Evolutionary conservation across 192 early-diverging fungal species (phyloP).

Genomic region (Mortierella hygrophila): DNA sequence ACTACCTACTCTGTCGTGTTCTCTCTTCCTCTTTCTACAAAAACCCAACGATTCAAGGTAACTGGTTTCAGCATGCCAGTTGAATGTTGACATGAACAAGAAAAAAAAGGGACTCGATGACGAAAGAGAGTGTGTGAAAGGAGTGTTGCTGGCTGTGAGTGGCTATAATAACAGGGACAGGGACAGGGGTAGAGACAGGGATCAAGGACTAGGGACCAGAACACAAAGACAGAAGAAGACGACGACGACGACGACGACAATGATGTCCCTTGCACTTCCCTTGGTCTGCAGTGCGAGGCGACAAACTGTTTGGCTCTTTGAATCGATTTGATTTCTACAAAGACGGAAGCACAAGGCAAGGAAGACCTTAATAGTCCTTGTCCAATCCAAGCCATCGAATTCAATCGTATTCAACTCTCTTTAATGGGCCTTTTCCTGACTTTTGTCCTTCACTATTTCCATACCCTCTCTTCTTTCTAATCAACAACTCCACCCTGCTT

Average conservation of each 20-base stretch:
- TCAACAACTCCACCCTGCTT: neutral
- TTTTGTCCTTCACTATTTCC: slow-evolving; percentile 2
- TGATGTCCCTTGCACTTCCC: too few relatives aligned
- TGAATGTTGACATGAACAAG: too few relatives aligned
- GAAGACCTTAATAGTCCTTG: neutral
- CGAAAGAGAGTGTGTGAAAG: too few relatives aligned
- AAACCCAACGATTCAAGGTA: too few relatives aligned
- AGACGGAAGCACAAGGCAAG: too few relatives aligned
- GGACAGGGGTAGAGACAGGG: neutral
- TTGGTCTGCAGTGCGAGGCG: too few relatives aligned
- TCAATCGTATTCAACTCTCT: neutral
- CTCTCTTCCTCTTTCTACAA: too few relatives aligned
- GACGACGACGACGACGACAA: neutral
- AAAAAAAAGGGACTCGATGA: neutral
- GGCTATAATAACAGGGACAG: neutral
- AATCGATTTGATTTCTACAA: too few relatives aligned
- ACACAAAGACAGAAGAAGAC: neutral
- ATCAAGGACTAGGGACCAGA: too few relatives aligned
- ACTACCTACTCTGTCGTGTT: too few relatives aligned
- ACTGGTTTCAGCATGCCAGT: too few relatives aligned
- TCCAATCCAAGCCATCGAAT: neutral
- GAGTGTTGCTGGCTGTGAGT: too few relatives aligned
- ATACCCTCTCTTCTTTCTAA: neutral
- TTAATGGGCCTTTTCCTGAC: neutral
- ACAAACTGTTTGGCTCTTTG: neutral